Percentiles rank a stretch among this genome's conserved stretches.
Evolutionary conservation across 768 basidiomycete genomes (phyloP).

Genomic region (Trametopsis cervina): DNA sequence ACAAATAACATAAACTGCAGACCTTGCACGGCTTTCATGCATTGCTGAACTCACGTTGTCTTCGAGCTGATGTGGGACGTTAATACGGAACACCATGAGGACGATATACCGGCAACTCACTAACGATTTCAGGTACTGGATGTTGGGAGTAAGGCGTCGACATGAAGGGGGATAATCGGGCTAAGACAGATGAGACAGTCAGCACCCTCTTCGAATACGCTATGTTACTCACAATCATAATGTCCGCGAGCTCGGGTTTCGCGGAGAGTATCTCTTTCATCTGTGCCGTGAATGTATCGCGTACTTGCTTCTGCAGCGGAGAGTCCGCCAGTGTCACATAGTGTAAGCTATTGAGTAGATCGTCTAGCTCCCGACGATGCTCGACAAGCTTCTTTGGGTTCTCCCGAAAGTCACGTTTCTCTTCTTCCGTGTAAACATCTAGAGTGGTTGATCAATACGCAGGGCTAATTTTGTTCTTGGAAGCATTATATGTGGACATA

Average conservation of each 20-base stretch:
- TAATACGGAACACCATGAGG: conserved; percentile 37
- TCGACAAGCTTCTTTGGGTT: neutral
- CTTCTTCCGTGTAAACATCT: conserved; percentile 19
- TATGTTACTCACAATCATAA: neutral
- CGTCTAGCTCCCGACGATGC: neutral
- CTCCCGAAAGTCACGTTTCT: conserved; percentile 17
- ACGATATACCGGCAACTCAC: neutral
- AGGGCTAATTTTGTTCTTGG: neutral
- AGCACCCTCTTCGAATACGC: neutral
- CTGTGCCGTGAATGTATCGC: neutral
- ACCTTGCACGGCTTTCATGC: no score
- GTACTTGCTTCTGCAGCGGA: neutral
- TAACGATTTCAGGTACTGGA: conserved; percentile 27
- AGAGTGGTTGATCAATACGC: neutral
- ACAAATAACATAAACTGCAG: no score
- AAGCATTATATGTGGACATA: no score
- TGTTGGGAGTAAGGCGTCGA: conserved; percentile 25
- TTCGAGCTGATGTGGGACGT: conserved; percentile 38
- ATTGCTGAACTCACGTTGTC: no score
- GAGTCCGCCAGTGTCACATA: neutral
- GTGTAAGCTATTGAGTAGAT: conserved; percentile 1
- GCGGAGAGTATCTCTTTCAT: neutral
- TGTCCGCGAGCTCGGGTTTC: neutral
- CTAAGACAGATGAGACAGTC: neutral
- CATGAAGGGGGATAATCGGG: conserved; percentile 23